A percentile compares a stretch with the other conserved stretches of the same genome.
phyloP scores from a whole-genome alignment of 164 flowering plant genomes.

The Malania oleifera region DNA sequence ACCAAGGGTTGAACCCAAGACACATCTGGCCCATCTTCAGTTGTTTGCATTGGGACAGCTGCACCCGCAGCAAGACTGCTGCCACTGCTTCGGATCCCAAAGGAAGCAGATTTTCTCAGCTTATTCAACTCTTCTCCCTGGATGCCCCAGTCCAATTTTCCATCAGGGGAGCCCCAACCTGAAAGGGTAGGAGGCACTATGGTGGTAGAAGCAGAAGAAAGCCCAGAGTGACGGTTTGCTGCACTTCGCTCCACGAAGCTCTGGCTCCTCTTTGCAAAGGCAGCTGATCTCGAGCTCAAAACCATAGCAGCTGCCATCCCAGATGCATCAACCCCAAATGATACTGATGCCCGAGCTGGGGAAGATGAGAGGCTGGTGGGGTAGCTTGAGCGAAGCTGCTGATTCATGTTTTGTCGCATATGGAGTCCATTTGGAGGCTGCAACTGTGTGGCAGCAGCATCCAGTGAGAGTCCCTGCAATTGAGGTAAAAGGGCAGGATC shows the following conservation, averaged over 20 bases:
- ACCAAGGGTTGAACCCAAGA: conserved; percentile 48
- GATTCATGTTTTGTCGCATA: conserved; percentile 38
- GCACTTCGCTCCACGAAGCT: conserved; percentile 49
- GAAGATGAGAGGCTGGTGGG: conserved; percentile 34
- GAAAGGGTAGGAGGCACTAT: conserved; percentile 23
- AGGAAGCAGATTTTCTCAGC: conserved; percentile 48
- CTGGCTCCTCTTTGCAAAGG: conserved; percentile 67
- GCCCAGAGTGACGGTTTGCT: conserved; percentile 24
- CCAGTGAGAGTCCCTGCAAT: conserved; percentile 30
- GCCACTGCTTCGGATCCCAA: conserved; percentile 38
- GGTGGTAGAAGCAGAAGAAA: conserved; percentile 22
- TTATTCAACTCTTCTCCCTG: conserved; percentile 44
- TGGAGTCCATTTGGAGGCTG: conserved; percentile 32
- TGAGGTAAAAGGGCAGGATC: conserved; percentile 33
- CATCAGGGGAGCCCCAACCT: conserved; percentile 49
- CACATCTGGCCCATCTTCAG: conserved; percentile 35
- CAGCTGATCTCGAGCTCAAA: conserved; percentile 43
- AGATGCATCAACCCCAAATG: conserved; percentile 38
- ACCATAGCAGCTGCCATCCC: conserved; percentile 32
- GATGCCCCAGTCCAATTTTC: conserved; percentile 52
- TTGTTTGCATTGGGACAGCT: background rate
- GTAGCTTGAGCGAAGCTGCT: conserved; percentile 37
- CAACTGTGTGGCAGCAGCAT: conserved; percentile 25
- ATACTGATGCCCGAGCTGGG: conserved; percentile 22
- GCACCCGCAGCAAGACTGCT: conserved; percentile 1